Percentiles rank a stretch among this genome's conserved stretches.
phyloP scores from a whole-genome alignment of 2,329 filamentous ascomycete genomes.

The Aureobasidium zeae region DNA sequence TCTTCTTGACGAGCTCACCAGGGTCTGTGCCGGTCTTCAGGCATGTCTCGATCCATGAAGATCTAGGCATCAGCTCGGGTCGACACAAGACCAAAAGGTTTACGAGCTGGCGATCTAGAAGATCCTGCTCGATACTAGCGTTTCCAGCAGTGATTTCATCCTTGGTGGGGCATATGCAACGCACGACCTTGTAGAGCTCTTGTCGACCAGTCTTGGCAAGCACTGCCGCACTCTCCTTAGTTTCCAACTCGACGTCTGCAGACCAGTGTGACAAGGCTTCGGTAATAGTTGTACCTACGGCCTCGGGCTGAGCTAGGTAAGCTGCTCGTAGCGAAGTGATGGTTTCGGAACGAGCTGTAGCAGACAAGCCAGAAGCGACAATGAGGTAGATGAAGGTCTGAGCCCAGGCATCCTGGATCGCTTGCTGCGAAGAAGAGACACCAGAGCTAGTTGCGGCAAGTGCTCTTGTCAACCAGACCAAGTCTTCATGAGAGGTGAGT shows the following conservation, averaged over 20 bases:
- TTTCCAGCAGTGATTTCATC: conserved; percentile 42
- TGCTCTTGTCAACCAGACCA: conserved; percentile 65
- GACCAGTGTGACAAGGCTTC: conserved; percentile 75
- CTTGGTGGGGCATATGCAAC: conserved; percentile 53
- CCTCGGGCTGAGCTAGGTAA: conserved; percentile 51
- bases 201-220: conserved; percentile 55
- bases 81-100: conserved; percentile 69
- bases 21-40: conserved; percentile 74
- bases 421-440: conserved; percentile 21
- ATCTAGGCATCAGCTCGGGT: conserved; percentile 63
- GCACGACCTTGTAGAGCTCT: conserved; percentile 53
- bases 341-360: conserved; percentile 55
- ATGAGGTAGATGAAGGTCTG: conserved; percentile 76
- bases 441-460: conserved; percentile 39
- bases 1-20: conserved; percentile 60
- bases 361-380: conserved; percentile 52
- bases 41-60: conserved; percentile 84
- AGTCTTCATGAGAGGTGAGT: conserved; percentile 62
- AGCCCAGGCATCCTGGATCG: conserved; percentile 63
- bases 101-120: conserved; percentile 62
- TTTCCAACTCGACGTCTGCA: conserved; percentile 53
- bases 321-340: conserved; percentile 52
- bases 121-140: conserved; percentile 36
- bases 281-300: conserved; percentile 55
- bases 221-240: conserved; percentile 66